Evolutionary conservation across 768 basidiomycete species (phyloP).

Genomic region (Termitomyces sp.): DNA sequence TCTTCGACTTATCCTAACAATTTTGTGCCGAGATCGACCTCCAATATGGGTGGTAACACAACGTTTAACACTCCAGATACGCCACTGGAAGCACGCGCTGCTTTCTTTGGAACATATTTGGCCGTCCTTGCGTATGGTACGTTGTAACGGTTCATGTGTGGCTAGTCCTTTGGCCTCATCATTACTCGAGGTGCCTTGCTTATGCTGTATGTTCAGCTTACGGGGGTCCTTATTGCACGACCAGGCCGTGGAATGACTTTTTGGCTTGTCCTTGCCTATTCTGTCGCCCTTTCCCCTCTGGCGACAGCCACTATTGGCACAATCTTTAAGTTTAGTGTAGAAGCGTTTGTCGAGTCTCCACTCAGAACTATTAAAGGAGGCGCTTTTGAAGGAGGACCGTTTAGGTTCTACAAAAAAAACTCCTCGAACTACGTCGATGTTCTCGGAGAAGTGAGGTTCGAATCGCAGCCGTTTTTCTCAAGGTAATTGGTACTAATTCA

Average conservation of each 20-base stretch:
- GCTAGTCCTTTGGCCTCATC: not conserved
- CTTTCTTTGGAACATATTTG: conserved; percentile 32
- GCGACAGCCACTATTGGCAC: conserved; percentile 29
- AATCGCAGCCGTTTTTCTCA: not conserved
- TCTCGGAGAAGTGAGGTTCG: conserved; percentile 31
- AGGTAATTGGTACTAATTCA: not conserved
- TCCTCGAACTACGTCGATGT: conserved; percentile 26
- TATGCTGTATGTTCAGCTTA: conserved; percentile 37
- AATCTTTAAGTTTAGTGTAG: conserved; percentile 29
- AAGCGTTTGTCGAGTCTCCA: conserved; percentile 25
- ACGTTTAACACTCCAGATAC: not conserved
- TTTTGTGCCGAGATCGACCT: not conserved
- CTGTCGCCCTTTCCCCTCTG: conserved; percentile 28
- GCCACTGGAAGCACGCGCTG: conserved; percentile 20
- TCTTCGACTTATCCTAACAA: not conserved
- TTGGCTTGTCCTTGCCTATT: conserved; percentile 32
- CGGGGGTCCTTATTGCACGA: conserved; percentile 31
- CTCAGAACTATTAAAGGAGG: conserved; percentile 1
- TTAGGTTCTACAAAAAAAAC: conserved; percentile 14
- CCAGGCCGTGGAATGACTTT: conserved; percentile 32
- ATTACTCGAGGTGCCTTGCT: conserved; percentile 31
- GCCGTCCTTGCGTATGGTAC: conserved; percentile 33
- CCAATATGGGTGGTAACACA: not conserved
- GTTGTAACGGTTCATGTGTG: not conserved
- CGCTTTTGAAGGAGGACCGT: conserved; percentile 7